Base-by-base conservation (phyloP, 208 protist genomes). In the Novymonas esmeraldas region DNA sequence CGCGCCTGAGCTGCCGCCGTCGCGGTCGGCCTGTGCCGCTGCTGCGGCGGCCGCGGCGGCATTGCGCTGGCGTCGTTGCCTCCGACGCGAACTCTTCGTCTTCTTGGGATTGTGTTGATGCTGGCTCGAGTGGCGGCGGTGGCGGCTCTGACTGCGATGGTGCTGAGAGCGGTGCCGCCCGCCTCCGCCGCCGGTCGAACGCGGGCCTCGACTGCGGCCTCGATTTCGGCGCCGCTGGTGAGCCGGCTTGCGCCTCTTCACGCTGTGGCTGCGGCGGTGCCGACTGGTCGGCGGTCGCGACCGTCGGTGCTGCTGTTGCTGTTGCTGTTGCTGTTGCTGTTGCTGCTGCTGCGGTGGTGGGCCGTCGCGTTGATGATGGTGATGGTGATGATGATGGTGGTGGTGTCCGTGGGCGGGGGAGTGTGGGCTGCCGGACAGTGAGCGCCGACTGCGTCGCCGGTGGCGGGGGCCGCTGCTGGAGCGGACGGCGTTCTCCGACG, bases 71-170 rank as follows among this genome's bases (percentile, higher is more conserved):
- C 79, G 79, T 3, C 79, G 79, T 5, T 70, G 66, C 16, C 79
- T 65, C n/a, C 79, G 74, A 14, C 76, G 65, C 28, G 79, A 70
- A 48, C 79, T 85, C 54, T 78, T 79, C 38, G 76, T 81, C 45
- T 64, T 57, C 44, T 85, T 85, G 14, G 60, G 44, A 51, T 66
- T 61, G 56, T 79, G 78, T 2, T 74, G 64, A 38, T 70, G 69
- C 18, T 68, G 64, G n/a, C 64, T 34, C 22, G 56, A 49, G 44
- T 24, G 41, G 66, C 49, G 57, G 60, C 64, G 58, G 41, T 78
- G 55, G 6, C 59, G 72, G 39, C 70, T 64, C 18, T 69, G 62
- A 42, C 70, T 64, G 57, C 70, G 70, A 55, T 75, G 60, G 54
- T 50, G 61, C 55, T 75, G 70, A 20, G 62, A 67, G 44, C 70